These are phyloP conservation scores for Gynostemma pentaphyllum DNA, from an alignment of 306 rosid species.

Conservation along the genomic window DNA sequence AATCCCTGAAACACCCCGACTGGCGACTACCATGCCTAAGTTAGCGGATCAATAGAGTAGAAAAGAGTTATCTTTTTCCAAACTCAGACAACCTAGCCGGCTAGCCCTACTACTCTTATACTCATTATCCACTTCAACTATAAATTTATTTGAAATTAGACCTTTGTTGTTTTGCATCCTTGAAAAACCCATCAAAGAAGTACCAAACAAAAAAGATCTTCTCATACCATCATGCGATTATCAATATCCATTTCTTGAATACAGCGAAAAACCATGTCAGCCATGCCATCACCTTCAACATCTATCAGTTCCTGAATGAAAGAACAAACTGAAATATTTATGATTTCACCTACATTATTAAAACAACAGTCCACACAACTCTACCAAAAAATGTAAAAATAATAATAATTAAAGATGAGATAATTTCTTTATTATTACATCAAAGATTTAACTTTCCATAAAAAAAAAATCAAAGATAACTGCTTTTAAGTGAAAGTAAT, in stretches of 20 bases:
- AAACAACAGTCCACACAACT: background rate
- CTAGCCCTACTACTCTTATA: too few species aligned
- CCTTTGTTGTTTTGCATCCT: background rate
- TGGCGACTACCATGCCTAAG: too few species aligned
- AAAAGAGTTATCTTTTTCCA: too few species aligned
- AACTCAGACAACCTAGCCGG: too few species aligned
- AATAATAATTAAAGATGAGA: background rate
- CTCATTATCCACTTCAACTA: too few species aligned
- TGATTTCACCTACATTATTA: conserved; percentile 3
- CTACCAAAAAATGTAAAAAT: background rate
- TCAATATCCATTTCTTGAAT: conserved; percentile 99
- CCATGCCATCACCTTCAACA: conserved; percentile 99
- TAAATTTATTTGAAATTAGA: too few species aligned
- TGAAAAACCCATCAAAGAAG: background rate
- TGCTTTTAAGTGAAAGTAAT: too few species aligned
- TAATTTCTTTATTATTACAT: background rate
- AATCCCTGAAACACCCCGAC: too few species aligned
- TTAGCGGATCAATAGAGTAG: too few species aligned
- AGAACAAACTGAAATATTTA: conserved; percentile 4
- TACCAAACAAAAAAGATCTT: conserved; percentile 8
- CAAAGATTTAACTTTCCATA: background rate
- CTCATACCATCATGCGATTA: conserved; percentile 87
- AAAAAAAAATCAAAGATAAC: too few species aligned
- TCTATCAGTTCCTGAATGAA: conserved; percentile 81
- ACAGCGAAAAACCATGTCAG: conserved; percentile 98